phyloP scores from a whole-genome alignment of 345 rosid species.

The Sisymbrium altissimum region DNA sequence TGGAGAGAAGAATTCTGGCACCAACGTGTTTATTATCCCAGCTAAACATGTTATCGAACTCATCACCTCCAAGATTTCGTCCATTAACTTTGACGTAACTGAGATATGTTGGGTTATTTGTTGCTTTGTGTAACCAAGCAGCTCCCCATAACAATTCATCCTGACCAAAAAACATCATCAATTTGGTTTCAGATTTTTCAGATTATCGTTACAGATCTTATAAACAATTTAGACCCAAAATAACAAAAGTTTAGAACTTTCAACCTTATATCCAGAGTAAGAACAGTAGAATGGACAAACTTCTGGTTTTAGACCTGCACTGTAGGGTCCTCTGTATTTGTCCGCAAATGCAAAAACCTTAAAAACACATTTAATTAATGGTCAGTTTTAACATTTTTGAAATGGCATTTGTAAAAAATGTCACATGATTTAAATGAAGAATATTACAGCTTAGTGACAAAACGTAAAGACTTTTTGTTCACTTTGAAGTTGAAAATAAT shows the following conservation, averaged over 20 bases:
- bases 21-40: constrained; percentile 90
- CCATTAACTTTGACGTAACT: constrained; percentile 63
- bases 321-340: constrained; percentile 63
- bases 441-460: neutral
- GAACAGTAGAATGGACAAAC: constrained; percentile 88
- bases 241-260: neutral
- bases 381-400: neutral
- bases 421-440: neutral
- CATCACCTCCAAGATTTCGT: constrained; percentile 30
- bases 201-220: neutral
- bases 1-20: constrained; percentile 61
- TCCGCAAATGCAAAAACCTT: constrained; percentile 81
- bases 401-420: neutral
- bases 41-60: constrained; percentile 48
- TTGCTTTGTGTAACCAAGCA: constrained; percentile 75
- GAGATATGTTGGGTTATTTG: constrained; percentile 47
- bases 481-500: neutral
- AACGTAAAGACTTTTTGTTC: neutral
- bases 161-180: constrained; percentile 21
- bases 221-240: neutral
- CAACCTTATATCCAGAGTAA: constrained; percentile 65
- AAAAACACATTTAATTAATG: constrained; percentile 6
- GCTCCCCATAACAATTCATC: constrained; percentile 94
- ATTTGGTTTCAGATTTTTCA: neutral
- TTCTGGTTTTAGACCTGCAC: constrained; percentile 42